Evolutionary conservation across 345 rosid species (phyloP).

Genomic region (Acer campestre): DNA sequence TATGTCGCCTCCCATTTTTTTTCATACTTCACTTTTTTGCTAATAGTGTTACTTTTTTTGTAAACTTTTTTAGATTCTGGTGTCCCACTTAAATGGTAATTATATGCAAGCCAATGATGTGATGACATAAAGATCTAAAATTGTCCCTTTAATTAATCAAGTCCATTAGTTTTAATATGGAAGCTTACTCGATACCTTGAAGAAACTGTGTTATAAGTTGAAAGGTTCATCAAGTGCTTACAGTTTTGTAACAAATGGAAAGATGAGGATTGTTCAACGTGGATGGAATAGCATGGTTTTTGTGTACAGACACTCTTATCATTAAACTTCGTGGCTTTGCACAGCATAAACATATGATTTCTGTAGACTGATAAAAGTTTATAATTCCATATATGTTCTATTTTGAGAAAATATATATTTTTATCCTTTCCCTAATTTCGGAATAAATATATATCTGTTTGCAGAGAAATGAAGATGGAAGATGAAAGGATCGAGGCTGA

Average conservation of each 20-base stretch:
- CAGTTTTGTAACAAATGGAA: not conserved
- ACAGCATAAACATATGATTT: not conserved
- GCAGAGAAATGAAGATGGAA: conserved; percentile 82
- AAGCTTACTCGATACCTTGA: not conserved
- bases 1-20: not conserved
- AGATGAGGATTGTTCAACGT: not conserved
- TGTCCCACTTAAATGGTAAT: not conserved
- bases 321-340: not conserved
- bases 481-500: conserved; percentile 93
- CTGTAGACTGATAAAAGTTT: not conserved
- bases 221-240: not conserved
- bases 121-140: not conserved
- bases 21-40: not conserved
- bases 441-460: not conserved
- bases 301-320: not conserved
- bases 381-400: not conserved
- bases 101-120: not conserved
- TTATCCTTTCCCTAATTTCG: not conserved
- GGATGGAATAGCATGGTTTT: not conserved
- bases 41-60: not conserved
- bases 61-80: not conserved
- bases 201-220: not conserved
- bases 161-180: not conserved
- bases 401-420: not conserved
- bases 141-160: not conserved